Conservation (phyloP, 306 rosid species). For the Lathyrus sativus region DNA sequence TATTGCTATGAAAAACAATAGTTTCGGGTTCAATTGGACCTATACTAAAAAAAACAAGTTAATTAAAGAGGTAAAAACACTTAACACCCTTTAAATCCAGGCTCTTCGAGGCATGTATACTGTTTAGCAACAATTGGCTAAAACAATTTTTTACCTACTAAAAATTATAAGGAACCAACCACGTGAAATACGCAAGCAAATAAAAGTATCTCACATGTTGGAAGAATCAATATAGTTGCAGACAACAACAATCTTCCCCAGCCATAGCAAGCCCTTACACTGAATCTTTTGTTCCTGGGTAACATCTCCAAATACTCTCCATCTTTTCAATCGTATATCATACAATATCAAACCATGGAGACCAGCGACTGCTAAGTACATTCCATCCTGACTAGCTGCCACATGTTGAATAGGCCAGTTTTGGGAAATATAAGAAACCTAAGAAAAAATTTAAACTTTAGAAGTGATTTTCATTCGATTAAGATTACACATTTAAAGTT, state of each 20-base stretch:
- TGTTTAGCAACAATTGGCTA: conserved; percentile 23
- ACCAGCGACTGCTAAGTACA: conserved; percentile 91
- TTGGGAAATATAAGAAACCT: conserved; percentile 97
- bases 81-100: conserved; percentile 5
- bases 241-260: conserved; percentile 96
- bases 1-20: conserved; percentile 26
- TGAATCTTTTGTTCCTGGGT: conserved; percentile 91
- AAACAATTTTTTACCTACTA: conserved; percentile 25
- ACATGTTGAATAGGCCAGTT: conserved; percentile 98
- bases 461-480: conserved; percentile 45
- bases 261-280: conserved; percentile 94
- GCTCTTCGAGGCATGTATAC: conserved; percentile 24
- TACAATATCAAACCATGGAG: conserved; percentile 89
- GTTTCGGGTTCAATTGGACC: background rate
- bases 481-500: conserved; percentile 32
- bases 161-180: conserved; percentile 37
- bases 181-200: conserved; percentile 31
- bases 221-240: conserved; percentile 91
- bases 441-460: conserved; percentile 36
- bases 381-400: conserved; percentile 95
- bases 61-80: background rate
- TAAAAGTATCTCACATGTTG: conserved; percentile 70
- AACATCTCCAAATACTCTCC: conserved; percentile 97
- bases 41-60: conserved; percentile 1
- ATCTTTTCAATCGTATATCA: conserved; percentile 80